Evolutionary conservation across 1,139 yeast species (phyloP).

Genomic region (Saccharomyces hybrid): DNA sequence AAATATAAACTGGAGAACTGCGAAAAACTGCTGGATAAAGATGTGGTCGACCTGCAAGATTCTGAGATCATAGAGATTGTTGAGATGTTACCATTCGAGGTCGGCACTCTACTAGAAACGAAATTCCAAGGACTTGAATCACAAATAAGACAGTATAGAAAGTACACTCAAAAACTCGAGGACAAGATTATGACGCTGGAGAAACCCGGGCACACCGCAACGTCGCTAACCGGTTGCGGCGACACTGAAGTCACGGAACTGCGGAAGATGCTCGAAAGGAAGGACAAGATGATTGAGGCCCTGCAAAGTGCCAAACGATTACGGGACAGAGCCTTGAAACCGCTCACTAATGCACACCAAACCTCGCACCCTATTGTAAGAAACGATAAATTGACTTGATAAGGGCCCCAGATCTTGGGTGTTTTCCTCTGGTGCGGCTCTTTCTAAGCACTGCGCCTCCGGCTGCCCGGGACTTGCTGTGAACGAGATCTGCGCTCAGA

Average conservation of each 20-base stretch:
- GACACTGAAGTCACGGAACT: conserved; percentile 47
- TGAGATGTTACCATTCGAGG: conserved; percentile 25
- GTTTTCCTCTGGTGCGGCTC: neutral
- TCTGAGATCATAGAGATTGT: conserved; percentile 22
- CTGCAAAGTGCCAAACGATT: conserved; percentile 53
- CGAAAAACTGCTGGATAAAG: conserved; percentile 27
- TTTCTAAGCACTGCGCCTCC: neutral
- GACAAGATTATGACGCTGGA: conserved; percentile 9
- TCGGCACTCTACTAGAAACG: conserved; percentile 24
- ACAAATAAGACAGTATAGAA: conserved; percentile 19
- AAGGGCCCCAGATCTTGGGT: neutral
- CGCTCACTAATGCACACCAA: neutral
- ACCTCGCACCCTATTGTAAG: neutral
- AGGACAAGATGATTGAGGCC: conserved; percentile 73
- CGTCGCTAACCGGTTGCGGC: neutral
- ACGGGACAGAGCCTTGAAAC: conserved; percentile 34
- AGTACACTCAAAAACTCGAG: conserved; percentile 20
- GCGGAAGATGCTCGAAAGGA: conserved; percentile 52
- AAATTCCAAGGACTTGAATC: conserved; percentile 24
- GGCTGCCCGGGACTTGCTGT: neutral
- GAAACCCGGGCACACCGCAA: conserved; percentile 2
- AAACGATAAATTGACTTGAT: neutral
- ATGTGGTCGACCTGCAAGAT: conserved; percentile 19
- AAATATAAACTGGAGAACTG: conserved; percentile 33
- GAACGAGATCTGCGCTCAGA: neutral